Conservation (phyloP, 2,329 filamentous ascomycete genomes). For the Chalara sp. region DNA sequence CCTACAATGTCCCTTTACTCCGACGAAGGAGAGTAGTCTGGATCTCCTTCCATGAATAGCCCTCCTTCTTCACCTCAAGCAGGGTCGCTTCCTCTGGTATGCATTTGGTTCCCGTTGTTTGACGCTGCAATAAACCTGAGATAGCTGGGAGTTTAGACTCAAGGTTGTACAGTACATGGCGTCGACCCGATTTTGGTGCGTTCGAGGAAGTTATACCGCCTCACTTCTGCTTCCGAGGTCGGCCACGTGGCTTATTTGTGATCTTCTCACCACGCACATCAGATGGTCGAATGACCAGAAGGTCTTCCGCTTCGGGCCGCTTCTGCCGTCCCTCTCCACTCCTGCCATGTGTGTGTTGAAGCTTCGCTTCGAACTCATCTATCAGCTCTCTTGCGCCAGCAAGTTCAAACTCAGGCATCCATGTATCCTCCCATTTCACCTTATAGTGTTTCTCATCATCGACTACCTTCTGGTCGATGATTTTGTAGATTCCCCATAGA, state of each 20-base stretch:
- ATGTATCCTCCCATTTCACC: conserved; percentile 5
- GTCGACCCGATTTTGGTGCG: too few relatives aligned
- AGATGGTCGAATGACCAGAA: not conserved
- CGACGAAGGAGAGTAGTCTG: too few relatives aligned
- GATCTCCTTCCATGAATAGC: too few relatives aligned
- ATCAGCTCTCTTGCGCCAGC: conserved; percentile 2
- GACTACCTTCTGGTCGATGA: conserved; percentile 2
- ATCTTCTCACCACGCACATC: not conserved
- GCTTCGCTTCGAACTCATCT: conserved; percentile 1
- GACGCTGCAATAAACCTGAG: too few relatives aligned
- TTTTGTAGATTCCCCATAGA: conserved; percentile 6
- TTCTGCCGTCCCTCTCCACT: not conserved
- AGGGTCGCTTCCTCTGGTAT: too few relatives aligned
- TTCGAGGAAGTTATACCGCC: too few relatives aligned
- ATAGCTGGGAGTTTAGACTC: too few relatives aligned
- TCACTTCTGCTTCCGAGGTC: conserved; percentile 2
- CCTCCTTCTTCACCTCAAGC: too few relatives aligned
- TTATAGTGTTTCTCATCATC: conserved; percentile 1
- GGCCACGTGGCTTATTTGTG: conserved; percentile 3
- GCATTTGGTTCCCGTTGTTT: too few relatives aligned
- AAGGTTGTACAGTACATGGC: too few relatives aligned
- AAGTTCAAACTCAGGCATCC: conserved; percentile 6
- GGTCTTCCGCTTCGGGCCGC: not conserved
- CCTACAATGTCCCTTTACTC: too few relatives aligned
- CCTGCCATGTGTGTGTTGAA: not conserved